Conservation (phyloP, 1,139 yeast species). For the Kodamaea fungicola region DNA sequence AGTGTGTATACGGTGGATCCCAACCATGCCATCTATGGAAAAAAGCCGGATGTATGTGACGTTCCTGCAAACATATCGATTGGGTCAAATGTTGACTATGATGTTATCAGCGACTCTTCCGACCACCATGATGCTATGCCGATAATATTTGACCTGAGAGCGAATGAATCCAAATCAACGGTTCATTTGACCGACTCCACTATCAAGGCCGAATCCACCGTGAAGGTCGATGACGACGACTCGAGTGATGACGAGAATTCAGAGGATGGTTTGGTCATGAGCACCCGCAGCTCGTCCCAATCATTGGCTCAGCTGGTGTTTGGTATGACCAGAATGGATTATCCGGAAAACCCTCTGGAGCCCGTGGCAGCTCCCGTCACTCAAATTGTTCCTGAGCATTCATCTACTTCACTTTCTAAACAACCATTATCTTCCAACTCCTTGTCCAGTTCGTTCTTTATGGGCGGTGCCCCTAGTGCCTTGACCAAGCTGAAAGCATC, state of each 20-base stretch:
- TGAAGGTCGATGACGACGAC: constrained; percentile 1
- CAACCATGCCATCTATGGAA: constrained; percentile 41
- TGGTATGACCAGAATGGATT: constrained; percentile 18
- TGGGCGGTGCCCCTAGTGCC: constrained; percentile 8
- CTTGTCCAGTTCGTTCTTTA: constrained; percentile 30
- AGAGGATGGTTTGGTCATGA: constrained; percentile 35
- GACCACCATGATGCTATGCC: constrained; percentile 9
- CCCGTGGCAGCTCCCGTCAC: constrained; percentile 29
- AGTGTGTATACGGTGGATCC: constrained; percentile 69
- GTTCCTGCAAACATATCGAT: constrained; percentile 43
- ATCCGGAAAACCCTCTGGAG: constrained; percentile 21
- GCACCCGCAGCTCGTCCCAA: constrained; percentile 41
- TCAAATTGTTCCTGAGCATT: constrained; percentile 31
- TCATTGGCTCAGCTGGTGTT: constrained; percentile 48
- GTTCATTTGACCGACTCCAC: not conserved
- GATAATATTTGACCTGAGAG: constrained; percentile 7
- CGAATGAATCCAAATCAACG: not conserved
- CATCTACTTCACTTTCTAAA: constrained; percentile 34
- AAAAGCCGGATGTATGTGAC: constrained; percentile 34
- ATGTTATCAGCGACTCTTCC: constrained; percentile 25
- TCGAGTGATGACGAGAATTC: constrained; percentile 16
- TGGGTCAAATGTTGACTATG: constrained; percentile 41
- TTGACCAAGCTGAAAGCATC: constrained; percentile 17
- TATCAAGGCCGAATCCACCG: not conserved
- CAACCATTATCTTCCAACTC: constrained; percentile 43